These are phyloP conservation scores for Rhynchospora pubera DNA, from an alignment of 176 grass and related monocot species.

Conservation along the genomic window DNA sequence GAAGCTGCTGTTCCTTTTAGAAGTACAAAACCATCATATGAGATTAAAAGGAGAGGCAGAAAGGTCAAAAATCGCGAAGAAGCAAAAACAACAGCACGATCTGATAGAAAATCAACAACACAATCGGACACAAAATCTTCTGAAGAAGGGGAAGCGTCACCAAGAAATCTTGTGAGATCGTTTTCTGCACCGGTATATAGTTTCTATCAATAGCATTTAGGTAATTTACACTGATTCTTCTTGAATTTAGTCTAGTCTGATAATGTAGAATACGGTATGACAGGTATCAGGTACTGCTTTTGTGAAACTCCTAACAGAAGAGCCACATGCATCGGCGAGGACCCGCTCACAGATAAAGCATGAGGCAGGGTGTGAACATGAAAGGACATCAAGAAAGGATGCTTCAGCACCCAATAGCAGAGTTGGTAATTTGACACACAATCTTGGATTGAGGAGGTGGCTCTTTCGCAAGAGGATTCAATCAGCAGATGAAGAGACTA, in stretches of 20 bases:
- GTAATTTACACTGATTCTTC: background rate
- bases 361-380: constrained; percentile 32
- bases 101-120: no score
- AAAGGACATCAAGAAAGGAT: constrained; percentile 69
- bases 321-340: constrained; percentile 37
- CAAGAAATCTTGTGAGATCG: constrained; percentile 74
- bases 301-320: constrained; percentile 73
- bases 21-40: constrained; percentile 19
- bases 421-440: constrained; percentile 71
- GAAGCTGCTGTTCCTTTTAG: constrained; percentile 25
- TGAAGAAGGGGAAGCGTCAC: constrained; percentile 44
- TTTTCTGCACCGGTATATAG: constrained; percentile 71
- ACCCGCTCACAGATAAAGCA: constrained; percentile 44
- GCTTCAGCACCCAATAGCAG: constrained; percentile 45
- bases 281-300: constrained; percentile 53
- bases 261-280: background rate
- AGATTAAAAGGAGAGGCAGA: constrained; percentile 22
- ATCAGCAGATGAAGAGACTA: constrained; percentile 37
- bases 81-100: constrained; percentile 38
- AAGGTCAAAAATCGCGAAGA: constrained; percentile 20
- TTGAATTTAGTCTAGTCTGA: background rate
- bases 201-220: background rate
- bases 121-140: constrained; percentile 23
- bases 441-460: constrained; percentile 55
- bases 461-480: constrained; percentile 77